phyloP scores from a whole-genome alignment of 129 eudicot genomes.

The Lonicera japonica region DNA sequence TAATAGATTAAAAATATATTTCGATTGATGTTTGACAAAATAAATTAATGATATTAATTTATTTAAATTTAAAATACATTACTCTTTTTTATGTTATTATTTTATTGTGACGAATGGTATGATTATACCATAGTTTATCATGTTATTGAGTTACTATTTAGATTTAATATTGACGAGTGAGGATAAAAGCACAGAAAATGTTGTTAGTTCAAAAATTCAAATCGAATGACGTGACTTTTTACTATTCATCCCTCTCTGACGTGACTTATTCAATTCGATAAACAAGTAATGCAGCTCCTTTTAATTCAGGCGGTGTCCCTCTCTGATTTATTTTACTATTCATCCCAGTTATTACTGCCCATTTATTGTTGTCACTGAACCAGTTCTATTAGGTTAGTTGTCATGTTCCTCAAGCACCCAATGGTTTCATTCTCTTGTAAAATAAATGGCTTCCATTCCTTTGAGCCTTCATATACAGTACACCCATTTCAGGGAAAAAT shows the following conservation, averaged over 20 bases:
- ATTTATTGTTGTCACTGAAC: conserved; percentile 8
- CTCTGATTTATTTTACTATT: conserved; percentile 13
- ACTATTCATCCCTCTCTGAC: too few species aligned
- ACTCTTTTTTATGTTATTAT: too few species aligned
- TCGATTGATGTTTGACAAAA: too few species aligned
- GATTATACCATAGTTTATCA: too few species aligned
- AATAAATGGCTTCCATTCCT: neutral
- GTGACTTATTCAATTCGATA: too few species aligned
- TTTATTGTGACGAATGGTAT: too few species aligned
- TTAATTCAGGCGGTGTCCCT: conserved; percentile 8
- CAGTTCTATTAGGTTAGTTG: conserved; percentile 1
- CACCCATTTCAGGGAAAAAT: neutral
- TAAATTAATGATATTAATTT: too few species aligned
- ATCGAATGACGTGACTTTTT: neutral
- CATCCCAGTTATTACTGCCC: neutral
- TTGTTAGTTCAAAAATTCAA: neutral
- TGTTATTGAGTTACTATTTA: too few species aligned
- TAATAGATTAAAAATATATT: too few species aligned
- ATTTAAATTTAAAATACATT: too few species aligned
- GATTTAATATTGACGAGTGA: too few species aligned
- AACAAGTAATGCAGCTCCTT: neutral
- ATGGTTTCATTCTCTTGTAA: neutral
- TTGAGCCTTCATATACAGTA: neutral
- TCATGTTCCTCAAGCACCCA: conserved; percentile 6
- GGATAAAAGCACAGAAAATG: too few species aligned